These are phyloP conservation scores for Spergularia marina DNA, from an alignment of 148 eudicot genomes.

Conservation along the genomic window DNA sequence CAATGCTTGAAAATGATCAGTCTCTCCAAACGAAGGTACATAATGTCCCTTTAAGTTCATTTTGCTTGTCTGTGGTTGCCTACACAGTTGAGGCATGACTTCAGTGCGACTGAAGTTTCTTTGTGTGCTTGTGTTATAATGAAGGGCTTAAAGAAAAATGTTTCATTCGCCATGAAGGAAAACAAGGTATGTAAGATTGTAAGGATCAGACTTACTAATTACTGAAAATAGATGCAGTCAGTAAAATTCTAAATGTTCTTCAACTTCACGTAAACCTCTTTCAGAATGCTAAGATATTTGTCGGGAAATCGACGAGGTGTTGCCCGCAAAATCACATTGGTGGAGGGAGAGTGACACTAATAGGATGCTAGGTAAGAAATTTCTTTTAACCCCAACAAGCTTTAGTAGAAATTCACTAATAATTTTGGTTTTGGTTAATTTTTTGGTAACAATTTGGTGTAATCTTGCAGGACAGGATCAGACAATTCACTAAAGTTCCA, in stretches of 20 bases:
- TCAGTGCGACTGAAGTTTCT: neutral
- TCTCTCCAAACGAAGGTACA: conserved; percentile 38
- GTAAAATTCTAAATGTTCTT: neutral
- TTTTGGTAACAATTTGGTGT: neutral
- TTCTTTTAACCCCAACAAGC: neutral
- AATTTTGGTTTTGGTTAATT: neutral
- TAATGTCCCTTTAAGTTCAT: conserved; percentile 4
- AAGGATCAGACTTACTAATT: neutral
- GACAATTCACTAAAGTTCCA: conserved; percentile 18
- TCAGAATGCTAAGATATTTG: conserved; percentile 24
- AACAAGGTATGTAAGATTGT: conserved; percentile 25
- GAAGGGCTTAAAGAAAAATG: conserved; percentile 48
- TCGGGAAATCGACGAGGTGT: conserved; percentile 27
- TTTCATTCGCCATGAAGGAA: conserved; percentile 33
- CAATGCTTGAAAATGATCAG: conserved; percentile 22
- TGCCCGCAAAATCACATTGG: conserved; percentile 32
- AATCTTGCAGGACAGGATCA: conserved; percentile 28
- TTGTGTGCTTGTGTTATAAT: conserved; percentile 7
- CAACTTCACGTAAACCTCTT: neutral
- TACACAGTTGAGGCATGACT: neutral
- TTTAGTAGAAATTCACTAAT: neutral
- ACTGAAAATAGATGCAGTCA: neutral
- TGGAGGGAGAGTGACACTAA: conserved; percentile 22
- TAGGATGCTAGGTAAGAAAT: conserved; percentile 34
- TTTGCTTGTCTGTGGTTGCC: neutral